Evolutionary conservation across 768 basidiomycete species (phyloP), one percentile per base, ranked within the genome.

Genomic region (Leccinum uliginosum): DNA sequence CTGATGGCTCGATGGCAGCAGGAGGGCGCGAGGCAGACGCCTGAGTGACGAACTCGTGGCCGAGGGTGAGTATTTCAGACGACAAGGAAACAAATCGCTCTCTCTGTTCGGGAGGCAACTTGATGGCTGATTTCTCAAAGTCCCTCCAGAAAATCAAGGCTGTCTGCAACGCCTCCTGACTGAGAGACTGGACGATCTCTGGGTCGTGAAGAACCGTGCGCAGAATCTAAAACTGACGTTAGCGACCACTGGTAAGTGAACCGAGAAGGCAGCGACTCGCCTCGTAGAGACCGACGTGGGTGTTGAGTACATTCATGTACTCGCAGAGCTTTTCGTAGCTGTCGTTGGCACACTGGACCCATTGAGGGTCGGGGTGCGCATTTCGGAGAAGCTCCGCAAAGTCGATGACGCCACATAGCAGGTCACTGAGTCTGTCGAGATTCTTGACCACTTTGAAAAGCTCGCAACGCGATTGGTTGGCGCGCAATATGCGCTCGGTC

Each of bases 281-380:
- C 76, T 92, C 81, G 61, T 94, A 95, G 47, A 99, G 77, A 38
- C 89, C 92, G 32, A 88, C 85, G 76, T 98, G 81, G 30, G 95
- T 98, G 72, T 99, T 99, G 57, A 98, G 77, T 47, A 91, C 85
- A 71, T 98, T 98, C 95, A 99, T 98, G 71, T 90, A 95, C 74
- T 94, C 91, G 76, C 93, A 98, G 59, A 98, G 77, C 59, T 82
- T 84, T 72, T 93, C 94, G 71, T 98, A 98, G 44, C 90, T 89
- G 59, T 81, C 78, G 67, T 97, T 91, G 46, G 91, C 91, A 50
- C 87, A 87, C 15, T 83, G 79, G 15, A 91, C 80, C 95, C 96
- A 98, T 47, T 73, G 66, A 26, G 78, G 76, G 67, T 97, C 92
- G 1, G 96, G 94, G 75, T 98, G 95, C 0, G 93, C 87, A 68